phyloP scores from a whole-genome alignment of 495 filamentous ascomycete genomes.

The Geopyxis carbonaria region DNA sequence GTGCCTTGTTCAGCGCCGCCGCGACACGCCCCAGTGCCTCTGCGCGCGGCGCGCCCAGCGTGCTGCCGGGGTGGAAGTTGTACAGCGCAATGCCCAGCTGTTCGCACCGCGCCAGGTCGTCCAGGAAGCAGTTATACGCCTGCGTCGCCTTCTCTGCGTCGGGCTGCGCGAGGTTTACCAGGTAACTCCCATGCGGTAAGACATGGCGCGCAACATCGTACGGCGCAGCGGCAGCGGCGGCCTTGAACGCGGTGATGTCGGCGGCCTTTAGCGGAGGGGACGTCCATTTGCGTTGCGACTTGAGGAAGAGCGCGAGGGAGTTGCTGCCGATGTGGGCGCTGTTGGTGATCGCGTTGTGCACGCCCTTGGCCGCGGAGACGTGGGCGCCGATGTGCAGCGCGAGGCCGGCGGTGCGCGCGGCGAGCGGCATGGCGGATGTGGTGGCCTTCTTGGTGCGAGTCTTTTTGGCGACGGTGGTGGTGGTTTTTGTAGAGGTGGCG shows the following conservation, averaged over 20 bases:
- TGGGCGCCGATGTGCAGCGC: constrained; percentile 85
- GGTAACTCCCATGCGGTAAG: constrained; percentile 85
- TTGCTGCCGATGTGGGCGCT: constrained; percentile 72
- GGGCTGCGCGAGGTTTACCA: constrained; percentile 81
- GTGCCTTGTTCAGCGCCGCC: constrained; percentile 57
- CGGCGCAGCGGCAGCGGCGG: constrained; percentile 45
- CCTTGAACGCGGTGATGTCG: constrained; percentile 46
- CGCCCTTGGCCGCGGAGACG: constrained; percentile 74
- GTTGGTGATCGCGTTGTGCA: constrained; percentile 77
- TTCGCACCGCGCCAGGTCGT: constrained; percentile 79
- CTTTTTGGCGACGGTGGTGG: not conserved
- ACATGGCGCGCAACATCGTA: constrained; percentile 57
- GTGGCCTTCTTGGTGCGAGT: not conserved
- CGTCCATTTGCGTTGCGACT: constrained; percentile 89
- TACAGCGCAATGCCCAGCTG: constrained; percentile 75
- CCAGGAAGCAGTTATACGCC: constrained; percentile 69
- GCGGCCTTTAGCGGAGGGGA: constrained; percentile 59
- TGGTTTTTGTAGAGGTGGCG: not conserved
- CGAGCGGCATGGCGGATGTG: constrained; percentile 36
- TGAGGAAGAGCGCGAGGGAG: constrained; percentile 83
- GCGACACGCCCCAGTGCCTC: constrained; percentile 67
- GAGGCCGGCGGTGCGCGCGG: constrained; percentile 46
- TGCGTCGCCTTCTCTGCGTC: constrained; percentile 67
- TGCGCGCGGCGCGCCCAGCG: constrained; percentile 43
- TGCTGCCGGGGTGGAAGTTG: constrained; percentile 91